Conservation (phyloP, 1,284 basidiomycete genomes). For the Rhodotorula sp. region DNA sequence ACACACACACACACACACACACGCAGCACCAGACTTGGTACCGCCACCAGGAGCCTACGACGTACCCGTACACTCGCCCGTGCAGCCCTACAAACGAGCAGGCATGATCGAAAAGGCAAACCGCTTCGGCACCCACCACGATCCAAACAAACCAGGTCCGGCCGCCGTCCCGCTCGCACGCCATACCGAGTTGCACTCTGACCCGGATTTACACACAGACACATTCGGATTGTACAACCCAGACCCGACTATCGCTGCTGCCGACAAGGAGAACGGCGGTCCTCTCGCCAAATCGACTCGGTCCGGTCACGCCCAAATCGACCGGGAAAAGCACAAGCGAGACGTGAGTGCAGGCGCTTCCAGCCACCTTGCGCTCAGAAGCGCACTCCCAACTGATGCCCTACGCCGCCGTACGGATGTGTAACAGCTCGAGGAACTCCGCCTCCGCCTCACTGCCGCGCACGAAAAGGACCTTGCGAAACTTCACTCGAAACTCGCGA, state of each 20-base stretch:
- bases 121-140: slow-evolving; percentile 9
- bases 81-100: slow-evolving; percentile 19
- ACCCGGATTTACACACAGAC: not conserved
- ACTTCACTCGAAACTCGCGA: slow-evolving; percentile 19
- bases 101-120: slow-evolving; percentile 15
- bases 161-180: not conserved
- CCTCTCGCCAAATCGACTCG: not conserved
- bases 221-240: slow-evolving; percentile 31
- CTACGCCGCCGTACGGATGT: not conserved
- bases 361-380: not conserved
- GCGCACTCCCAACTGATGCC: no score
- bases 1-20: slow-evolving; percentile 1
- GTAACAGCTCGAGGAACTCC: slow-evolving; percentile 33
- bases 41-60: slow-evolving; percentile 31
- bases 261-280: slow-evolving; percentile 29
- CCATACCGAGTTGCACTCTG: not conserved
- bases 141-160: slow-evolving; percentile 23
- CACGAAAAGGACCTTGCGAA: slow-evolving; percentile 32
- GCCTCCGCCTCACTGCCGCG: slow-evolving; percentile 3
- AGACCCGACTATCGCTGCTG: not conserved
- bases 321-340: slow-evolving; percentile 27
- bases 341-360: slow-evolving; percentile 9
- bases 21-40: slow-evolving; percentile 18
- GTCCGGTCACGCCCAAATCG: not conserved
- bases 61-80: slow-evolving; percentile 10